A percentile compares a stretch with the other conserved stretches of the same genome.
Conservation (phyloP, 176 grass and related monocot species). For the Rhynchospora tenuis region DNA sequence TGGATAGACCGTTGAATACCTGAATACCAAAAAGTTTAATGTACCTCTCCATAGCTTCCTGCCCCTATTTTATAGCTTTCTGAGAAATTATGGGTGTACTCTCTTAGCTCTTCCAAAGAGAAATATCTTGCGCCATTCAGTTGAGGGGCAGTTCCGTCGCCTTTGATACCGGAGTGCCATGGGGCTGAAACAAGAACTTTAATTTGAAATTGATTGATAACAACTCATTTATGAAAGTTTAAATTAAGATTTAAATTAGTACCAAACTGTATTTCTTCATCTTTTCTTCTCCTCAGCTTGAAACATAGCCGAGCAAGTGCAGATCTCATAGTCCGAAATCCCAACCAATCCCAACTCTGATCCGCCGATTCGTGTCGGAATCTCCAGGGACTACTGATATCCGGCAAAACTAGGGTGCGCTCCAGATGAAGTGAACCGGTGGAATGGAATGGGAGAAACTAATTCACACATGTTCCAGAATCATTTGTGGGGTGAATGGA, state of each 20-base stretch:
- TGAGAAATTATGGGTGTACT: conserved; percentile 58
- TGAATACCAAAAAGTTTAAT: background rate
- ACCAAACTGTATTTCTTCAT: conserved; percentile 47
- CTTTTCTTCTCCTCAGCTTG: background rate
- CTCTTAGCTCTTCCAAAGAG: conserved; percentile 63
- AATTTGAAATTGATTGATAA: too few relatives aligned
- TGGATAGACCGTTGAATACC: too few relatives aligned
- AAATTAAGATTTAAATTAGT: conserved; percentile 6
- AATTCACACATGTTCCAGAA: too few relatives aligned
- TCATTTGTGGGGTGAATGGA: too few relatives aligned
- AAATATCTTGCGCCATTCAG: conserved; percentile 74
- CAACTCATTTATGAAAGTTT: background rate
- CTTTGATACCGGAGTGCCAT: conserved; percentile 42
- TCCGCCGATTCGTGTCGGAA: too few relatives aligned
- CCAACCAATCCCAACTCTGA: background rate
- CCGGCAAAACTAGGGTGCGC: too few relatives aligned
- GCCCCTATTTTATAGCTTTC: conserved; percentile 53
- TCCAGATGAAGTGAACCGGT: too few relatives aligned
- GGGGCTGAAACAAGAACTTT: conserved; percentile 34
- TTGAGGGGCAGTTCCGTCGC: conserved; percentile 49
- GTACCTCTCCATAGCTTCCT: conserved; percentile 78
- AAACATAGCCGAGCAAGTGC: background rate
- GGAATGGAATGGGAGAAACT: too few relatives aligned
- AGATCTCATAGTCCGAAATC: background rate
- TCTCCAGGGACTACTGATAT: too few relatives aligned